Evolutionary conservation across 306 rosid species (phyloP).

Genomic region (Arachis stenosperma): DNA sequence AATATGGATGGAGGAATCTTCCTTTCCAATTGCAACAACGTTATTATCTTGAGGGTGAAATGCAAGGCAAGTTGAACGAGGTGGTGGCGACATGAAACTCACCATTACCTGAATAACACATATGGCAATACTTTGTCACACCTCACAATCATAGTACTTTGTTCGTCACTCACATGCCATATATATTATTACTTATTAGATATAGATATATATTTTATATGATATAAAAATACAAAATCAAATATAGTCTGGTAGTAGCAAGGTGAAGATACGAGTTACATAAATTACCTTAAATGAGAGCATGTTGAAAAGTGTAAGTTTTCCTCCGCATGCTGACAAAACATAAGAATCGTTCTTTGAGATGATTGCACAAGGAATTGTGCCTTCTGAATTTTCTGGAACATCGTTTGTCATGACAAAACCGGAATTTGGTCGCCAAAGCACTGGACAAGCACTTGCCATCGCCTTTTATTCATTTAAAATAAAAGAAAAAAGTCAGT

Average conservation of each 20-base stretch:
- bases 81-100: slow-evolving; percentile 68
- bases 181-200: too few relatives aligned
- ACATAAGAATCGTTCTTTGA: slow-evolving; percentile 59
- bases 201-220: too few relatives aligned
- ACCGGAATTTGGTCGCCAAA: slow-evolving; percentile 26
- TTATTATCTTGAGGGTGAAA: slow-evolving; percentile 80
- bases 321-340: slow-evolving; percentile 61
- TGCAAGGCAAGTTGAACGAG: slow-evolving; percentile 62
- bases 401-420: slow-evolving; percentile 20
- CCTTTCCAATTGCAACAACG: slow-evolving; percentile 75
- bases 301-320: slow-evolving; percentile 47
- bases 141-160: not conserved
- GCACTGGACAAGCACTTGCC: slow-evolving; percentile 41
- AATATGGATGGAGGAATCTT: slow-evolving; percentile 69
- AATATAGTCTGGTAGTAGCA: too few relatives aligned
- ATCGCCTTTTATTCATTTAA: slow-evolving; percentile 54
- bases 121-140: slow-evolving; percentile 17
- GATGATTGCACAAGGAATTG: slow-evolving; percentile 57
- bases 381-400: slow-evolving; percentile 30
- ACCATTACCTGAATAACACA: slow-evolving; percentile 53
- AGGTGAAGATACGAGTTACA: too few relatives aligned
- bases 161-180: too few relatives aligned
- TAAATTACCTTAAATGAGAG: slow-evolving; percentile 56
- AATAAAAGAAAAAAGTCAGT: not conserved
- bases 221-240: too few relatives aligned